These are phyloP conservation scores for Phytophthora fragariaefolia DNA, from an alignment of 352 stramenopile species.

Conservation along the genomic window DNA sequence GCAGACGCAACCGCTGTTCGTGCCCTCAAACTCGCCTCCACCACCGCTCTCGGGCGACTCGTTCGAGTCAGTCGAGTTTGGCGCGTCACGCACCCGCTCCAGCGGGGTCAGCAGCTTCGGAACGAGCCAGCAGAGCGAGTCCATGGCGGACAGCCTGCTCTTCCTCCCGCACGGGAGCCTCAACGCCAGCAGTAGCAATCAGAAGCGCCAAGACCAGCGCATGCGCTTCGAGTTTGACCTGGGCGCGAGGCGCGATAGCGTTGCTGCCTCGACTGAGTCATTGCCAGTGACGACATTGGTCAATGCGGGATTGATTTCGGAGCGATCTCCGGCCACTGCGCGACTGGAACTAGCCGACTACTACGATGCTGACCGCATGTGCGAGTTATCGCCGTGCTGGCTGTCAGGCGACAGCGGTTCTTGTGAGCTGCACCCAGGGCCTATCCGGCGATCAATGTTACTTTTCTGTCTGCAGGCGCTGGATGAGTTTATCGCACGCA, in stretches of 20 bases:
- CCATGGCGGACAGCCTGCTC: constrained; percentile 60
- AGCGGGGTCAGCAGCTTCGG: constrained; percentile 21
- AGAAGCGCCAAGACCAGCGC: constrained; percentile 23
- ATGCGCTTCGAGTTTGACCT: constrained; percentile 29
- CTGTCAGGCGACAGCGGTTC: constrained; percentile 36
- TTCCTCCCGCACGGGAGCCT: constrained; percentile 45
- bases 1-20: background rate
- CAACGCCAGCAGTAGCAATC: constrained; percentile 13
- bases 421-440: constrained; percentile 53
- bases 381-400: constrained; percentile 73
- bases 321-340: constrained; percentile 13
- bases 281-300: constrained; percentile 41
- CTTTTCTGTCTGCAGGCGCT: constrained; percentile 78
- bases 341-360: constrained; percentile 70
- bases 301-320: constrained; percentile 37
- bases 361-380: constrained; percentile 69
- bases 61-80: constrained; percentile 59
- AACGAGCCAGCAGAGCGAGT: constrained; percentile 51
- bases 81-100: constrained; percentile 8
- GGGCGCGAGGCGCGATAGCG: constrained; percentile 16
- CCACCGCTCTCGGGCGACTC: constrained; percentile 45
- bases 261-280: constrained; percentile 9
- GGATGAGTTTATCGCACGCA: constrained; percentile 71
- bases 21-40: constrained; percentile 32
- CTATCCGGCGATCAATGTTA: constrained; percentile 60